These are phyloP conservation scores for Xylaria palmicola DNA, from an alignment of 495 filamentous ascomycete genomes.

Conservation along the genomic window DNA sequence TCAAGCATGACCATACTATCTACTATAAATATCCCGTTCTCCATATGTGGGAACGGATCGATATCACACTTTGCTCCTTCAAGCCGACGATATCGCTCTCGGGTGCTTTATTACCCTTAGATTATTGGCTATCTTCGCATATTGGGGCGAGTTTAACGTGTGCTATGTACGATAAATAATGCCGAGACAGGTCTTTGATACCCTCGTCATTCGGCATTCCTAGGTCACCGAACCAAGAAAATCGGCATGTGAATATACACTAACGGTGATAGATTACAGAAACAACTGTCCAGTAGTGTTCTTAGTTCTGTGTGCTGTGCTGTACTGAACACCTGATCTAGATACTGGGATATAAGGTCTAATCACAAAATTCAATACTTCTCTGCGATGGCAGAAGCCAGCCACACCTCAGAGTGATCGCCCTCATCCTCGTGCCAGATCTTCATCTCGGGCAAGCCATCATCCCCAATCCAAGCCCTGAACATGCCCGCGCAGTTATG, in stretches of 20 bases:
- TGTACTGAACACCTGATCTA: slow-evolving; percentile 8
- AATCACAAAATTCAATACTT: not conserved
- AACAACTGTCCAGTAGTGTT: not conserved
- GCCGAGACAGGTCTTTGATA: slow-evolving; percentile 13
- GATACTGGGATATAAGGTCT: not conserved
- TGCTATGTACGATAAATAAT: slow-evolving; percentile 26
- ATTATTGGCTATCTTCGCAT: slow-evolving; percentile 24
- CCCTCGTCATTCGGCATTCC: not conserved
- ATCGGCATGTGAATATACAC: slow-evolving; percentile 15
- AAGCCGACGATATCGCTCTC: slow-evolving; percentile 22
- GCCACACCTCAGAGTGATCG: not conserved
- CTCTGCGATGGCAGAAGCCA: not conserved
- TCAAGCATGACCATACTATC: slow-evolving; percentile 17
- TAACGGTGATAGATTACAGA: slow-evolving; percentile 15
- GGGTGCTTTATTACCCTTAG: slow-evolving; percentile 35
- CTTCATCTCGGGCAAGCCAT: slow-evolving; percentile 60
- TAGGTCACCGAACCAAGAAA: slow-evolving; percentile 9
- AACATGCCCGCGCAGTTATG: slow-evolving; percentile 94
- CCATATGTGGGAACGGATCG: not conserved
- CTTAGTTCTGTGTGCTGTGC: slow-evolving; percentile 15
- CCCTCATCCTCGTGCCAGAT: slow-evolving; percentile 52
- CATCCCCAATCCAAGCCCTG: slow-evolving; percentile 69
- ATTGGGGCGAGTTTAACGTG: slow-evolving; percentile 24
- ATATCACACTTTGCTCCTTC: slow-evolving; percentile 42
- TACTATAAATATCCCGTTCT: not conserved